Evolutionary conservation across 1,139 yeast species (phyloP).

Genomic region (Yamadazyma pseudoaaseri): DNA sequence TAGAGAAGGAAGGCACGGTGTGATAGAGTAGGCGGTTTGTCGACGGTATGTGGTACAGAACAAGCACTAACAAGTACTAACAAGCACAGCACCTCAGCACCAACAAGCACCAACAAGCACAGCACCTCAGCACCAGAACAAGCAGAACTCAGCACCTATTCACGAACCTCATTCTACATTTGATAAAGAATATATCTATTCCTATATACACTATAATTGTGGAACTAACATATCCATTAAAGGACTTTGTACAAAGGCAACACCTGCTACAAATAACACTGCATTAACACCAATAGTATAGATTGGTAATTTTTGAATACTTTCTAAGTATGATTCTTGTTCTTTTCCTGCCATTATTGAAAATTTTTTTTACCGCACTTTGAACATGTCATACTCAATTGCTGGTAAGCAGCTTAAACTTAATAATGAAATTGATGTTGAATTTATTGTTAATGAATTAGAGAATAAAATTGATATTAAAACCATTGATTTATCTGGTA

Average conservation of each 20-base stretch:
- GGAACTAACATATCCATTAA: slow-evolving; percentile 82
- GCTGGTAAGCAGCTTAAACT: slow-evolving; percentile 79
- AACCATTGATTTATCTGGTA: slow-evolving; percentile 82
- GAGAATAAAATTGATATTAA: slow-evolving; percentile 30
- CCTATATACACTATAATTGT: slow-evolving; percentile 55
- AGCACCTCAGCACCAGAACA: too few relatives aligned
- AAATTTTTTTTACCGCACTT: background rate
- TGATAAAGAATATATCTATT: too few relatives aligned
- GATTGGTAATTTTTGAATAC: slow-evolving; percentile 59
- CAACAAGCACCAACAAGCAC: too few relatives aligned
- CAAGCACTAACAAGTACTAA: too few relatives aligned
- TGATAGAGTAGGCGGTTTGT: too few relatives aligned
- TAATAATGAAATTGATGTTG: slow-evolving; percentile 69
- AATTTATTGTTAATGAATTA: slow-evolving; percentile 20
- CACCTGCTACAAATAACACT: slow-evolving; percentile 67
- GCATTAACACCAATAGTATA: slow-evolving; percentile 65
- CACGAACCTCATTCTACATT: too few relatives aligned
- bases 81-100: too few relatives aligned
- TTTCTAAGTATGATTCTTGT: slow-evolving; percentile 41
- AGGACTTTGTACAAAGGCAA: slow-evolving; percentile 72
- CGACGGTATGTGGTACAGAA: too few relatives aligned
- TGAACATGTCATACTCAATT: slow-evolving; percentile 43
- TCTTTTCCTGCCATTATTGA: slow-evolving; percentile 28
- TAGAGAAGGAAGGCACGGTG: too few relatives aligned
- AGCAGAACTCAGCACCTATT: too few relatives aligned